Conservation (phyloP, 2,329 filamentous ascomycete species). For the Aspergillus tanneri region DNA sequence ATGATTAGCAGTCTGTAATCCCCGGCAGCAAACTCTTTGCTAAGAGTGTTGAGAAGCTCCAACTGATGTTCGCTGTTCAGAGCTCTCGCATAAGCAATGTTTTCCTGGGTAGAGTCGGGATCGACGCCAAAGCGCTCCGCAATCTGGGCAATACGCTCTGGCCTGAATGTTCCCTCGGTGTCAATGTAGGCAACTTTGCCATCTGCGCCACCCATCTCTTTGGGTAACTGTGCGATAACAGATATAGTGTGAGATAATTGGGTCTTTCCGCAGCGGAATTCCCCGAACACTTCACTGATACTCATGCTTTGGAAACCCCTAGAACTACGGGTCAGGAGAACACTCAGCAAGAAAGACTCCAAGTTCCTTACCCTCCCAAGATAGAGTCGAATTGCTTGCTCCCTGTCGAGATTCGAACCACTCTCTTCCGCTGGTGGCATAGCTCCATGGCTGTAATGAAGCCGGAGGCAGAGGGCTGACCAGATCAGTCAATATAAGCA, state of each 20-base stretch:
- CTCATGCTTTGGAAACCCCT: conserved; percentile 70
- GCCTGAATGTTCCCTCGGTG: conserved; percentile 65
- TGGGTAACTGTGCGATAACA: conserved; percentile 58
- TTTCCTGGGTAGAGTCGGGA: conserved; percentile 60
- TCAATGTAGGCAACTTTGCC: conserved; percentile 70
- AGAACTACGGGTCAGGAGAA: background rate
- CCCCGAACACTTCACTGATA: conserved; percentile 56
- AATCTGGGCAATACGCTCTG: conserved; percentile 66
- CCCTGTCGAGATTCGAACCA: conserved; percentile 66
- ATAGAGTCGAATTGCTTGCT: conserved; percentile 67
- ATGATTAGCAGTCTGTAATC: conserved; percentile 67
- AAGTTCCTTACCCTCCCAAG: conserved; percentile 55
- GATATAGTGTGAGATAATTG: conserved; percentile 69
- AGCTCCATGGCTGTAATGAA: conserved; percentile 68
- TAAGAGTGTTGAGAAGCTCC: conserved; percentile 62
- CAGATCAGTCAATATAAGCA: conserved; percentile 2
- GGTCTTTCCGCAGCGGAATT: conserved; percentile 63
- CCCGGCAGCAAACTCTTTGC: conserved; percentile 60
- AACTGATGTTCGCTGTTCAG: conserved; percentile 66
- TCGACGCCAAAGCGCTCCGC: conserved; percentile 65
- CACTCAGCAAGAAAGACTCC: background rate
- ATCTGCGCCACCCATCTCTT: conserved; percentile 64
- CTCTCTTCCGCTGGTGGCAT: conserved; percentile 60
- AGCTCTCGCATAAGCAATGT: conserved; percentile 65
- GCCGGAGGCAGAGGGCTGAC: conserved; percentile 56